Conservation (phyloP, 73 alveolate species). For the Halteria grandinella region DNA sequence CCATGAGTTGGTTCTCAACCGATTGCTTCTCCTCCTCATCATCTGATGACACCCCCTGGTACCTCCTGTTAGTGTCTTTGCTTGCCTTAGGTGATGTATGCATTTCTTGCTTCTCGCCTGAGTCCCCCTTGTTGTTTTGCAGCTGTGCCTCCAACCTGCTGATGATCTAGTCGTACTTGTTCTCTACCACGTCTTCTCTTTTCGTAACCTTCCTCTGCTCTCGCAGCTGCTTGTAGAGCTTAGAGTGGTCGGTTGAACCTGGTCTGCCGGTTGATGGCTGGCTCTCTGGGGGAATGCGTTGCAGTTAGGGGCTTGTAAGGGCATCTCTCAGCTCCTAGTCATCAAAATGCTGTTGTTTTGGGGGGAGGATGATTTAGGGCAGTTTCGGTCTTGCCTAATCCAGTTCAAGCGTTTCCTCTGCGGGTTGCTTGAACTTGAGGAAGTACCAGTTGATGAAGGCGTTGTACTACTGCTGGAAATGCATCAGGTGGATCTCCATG, state of each 20-base stretch:
- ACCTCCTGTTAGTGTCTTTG: neutral
- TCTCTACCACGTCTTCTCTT: neutral
- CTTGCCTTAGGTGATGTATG: neutral
- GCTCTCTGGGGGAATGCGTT: neutral
- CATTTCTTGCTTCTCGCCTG: neutral
- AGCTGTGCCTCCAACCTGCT: slow-evolving; percentile 32
- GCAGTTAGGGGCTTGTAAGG: neutral
- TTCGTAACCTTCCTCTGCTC: slow-evolving; percentile 25
- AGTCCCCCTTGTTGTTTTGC: neutral
- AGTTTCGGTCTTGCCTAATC: neutral
- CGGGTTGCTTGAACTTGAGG: neutral
- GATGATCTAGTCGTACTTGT: slow-evolving; percentile 23
- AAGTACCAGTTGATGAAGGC: slow-evolving; percentile 18
- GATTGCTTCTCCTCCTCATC: neutral
- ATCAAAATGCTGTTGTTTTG: neutral
- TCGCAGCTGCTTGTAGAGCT: slow-evolving; percentile 23
- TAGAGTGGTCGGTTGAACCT: neutral
- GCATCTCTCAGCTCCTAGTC: neutral
- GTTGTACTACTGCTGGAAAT: slow-evolving; percentile 7
- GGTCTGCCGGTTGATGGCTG: slow-evolving; percentile 6
- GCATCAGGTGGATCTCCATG: slow-evolving; percentile 48
- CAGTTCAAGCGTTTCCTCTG: neutral
- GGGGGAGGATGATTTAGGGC: neutral
- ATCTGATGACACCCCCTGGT: neutral
- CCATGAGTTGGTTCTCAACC: slow-evolving; percentile 1